These are phyloP conservation scores for Zygotorulaspora florentina DNA, from an alignment of 805 yeast genomes.

Conservation along the genomic window DNA sequence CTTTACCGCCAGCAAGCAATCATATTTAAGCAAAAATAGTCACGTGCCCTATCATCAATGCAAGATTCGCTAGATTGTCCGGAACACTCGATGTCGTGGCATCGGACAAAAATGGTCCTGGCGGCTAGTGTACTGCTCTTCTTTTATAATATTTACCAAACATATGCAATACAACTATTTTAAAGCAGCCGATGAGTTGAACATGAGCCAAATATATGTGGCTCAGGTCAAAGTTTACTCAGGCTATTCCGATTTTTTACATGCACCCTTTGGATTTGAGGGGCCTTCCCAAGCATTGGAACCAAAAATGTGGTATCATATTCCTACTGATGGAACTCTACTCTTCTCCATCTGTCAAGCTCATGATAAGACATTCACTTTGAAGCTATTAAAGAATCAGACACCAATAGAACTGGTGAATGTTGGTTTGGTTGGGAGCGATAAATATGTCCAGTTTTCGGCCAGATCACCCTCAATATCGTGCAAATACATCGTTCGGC, in stretches of 20 bases:
- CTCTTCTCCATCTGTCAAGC: slow-evolving; percentile 5
- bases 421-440: slow-evolving; percentile 2
- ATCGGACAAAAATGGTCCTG: slow-evolving; percentile 4
- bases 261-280: slow-evolving; percentile 26
- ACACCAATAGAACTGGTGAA: slow-evolving; percentile 4
- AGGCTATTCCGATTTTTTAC: slow-evolving; percentile 14
- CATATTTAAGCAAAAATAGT: no score
- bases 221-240: slow-evolving; percentile 20
- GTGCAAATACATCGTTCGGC: slow-evolving; percentile 24
- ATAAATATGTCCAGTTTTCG: slow-evolving; percentile 22
- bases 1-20: no score
- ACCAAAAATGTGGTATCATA: slow-evolving; percentile 22
- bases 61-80: no score
- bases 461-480: slow-evolving; percentile 26
- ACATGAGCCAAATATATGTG: neutral
- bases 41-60: no score
- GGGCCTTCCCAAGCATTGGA: slow-evolving; percentile 11
- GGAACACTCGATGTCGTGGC: neutral
- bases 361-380: neutral
- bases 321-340: slow-evolving; percentile 9
- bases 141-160: no score
- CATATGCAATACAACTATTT: no score
- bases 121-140: no score
- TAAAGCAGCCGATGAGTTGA: slow-evolving; percentile 1
- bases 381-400: slow-evolving; percentile 6